Base-by-base conservation (phyloP, 768 basidiomycete genomes). In the Chalciporus sphaerocephalus region DNA sequence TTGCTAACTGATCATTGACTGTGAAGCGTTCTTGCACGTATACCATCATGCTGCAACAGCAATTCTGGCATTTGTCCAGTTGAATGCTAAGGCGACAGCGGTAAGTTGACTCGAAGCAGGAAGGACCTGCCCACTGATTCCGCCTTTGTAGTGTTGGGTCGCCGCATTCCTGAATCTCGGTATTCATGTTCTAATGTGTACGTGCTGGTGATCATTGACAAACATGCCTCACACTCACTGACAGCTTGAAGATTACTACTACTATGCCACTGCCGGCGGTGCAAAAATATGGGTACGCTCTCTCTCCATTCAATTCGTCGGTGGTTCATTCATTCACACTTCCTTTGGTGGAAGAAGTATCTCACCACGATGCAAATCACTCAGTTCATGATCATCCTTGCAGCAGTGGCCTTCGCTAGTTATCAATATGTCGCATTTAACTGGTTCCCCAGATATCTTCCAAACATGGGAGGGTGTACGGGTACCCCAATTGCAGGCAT, bases 21-120 rank as follows among this genome's bases (percentile, higher is more conserved):
- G 13, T 27, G 23, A 33, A 92, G 92, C 87, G 51, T 97, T 98
- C 73, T 73, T 98, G 53, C 94, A 97, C 69, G 93, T 98, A 49
- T 96, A 94, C 75, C 94, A 96, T 66, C 94, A 98, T 71, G 88
- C 94, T 40, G 94, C 93, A 7, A 96, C 94, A 40, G 93, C 92
- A 40, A 68, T 94, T 48, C 75, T 98, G 45, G 95, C 92, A 70
- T 96, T 82, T 65, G 87, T 89, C 42, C 93, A 97, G 67, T 75
- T 98, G 54, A 85, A 94, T 56, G 92, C 90, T 50, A 80, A 78
- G 62, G 91, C 94, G 36, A 92, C 85, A 53, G 84, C 92, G 47
- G 92, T 92, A 66, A 55, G 87, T 74, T 22, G n/a, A 34, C 6
- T 16, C 8, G 15, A 34, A 25, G 13, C 21, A 6, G 24, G 25